A percentile compares a stretch with the other conserved stretches of the same genome.
phyloP scores from a whole-genome alignment of 768 basidiomycete genomes.

The Mycena belliarum region DNA sequence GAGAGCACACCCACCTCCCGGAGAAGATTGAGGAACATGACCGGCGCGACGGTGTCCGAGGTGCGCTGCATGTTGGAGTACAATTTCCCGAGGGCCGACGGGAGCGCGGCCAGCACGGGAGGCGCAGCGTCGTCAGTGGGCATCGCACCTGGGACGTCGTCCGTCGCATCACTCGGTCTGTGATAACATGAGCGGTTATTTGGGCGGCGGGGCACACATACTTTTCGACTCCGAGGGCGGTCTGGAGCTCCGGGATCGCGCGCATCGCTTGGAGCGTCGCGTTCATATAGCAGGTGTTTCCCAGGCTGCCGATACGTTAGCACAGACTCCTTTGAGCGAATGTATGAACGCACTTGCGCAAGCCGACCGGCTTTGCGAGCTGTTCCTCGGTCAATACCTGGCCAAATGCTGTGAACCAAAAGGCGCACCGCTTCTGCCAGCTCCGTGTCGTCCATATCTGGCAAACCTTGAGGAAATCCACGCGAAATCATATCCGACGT shows the following conservation, averaged over 20 bases:
- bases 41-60: conserved; percentile 73
- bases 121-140: conserved; percentile 25
- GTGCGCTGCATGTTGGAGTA: conserved; percentile 75
- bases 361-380: conserved; percentile 80
- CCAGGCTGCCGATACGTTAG: conserved; percentile 46
- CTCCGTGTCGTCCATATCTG: conserved; percentile 84
- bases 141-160: not conserved
- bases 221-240: conserved; percentile 55
- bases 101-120: conserved; percentile 39
- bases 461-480: not conserved
- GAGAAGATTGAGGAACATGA: conserved; percentile 65
- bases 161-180: not conserved
- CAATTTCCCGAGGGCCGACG: conserved; percentile 63
- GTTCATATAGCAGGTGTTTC: conserved; percentile 99
- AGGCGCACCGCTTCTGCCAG: too few relatives aligned
- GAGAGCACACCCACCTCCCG: conserved; percentile 44
- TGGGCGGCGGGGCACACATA: conserved; percentile 33
- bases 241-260: conserved; percentile 85
- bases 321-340: not conserved
- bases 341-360: conserved; percentile 59
- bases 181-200: not conserved
- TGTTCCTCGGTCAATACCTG: conserved; percentile 29
- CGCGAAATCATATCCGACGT: not conserved
- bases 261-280: conserved; percentile 93
- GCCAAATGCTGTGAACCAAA: too few relatives aligned